phyloP scores from a whole-genome alignment of 1,284 basidiomycete genomes.

The Ustilago hordei region DNA sequence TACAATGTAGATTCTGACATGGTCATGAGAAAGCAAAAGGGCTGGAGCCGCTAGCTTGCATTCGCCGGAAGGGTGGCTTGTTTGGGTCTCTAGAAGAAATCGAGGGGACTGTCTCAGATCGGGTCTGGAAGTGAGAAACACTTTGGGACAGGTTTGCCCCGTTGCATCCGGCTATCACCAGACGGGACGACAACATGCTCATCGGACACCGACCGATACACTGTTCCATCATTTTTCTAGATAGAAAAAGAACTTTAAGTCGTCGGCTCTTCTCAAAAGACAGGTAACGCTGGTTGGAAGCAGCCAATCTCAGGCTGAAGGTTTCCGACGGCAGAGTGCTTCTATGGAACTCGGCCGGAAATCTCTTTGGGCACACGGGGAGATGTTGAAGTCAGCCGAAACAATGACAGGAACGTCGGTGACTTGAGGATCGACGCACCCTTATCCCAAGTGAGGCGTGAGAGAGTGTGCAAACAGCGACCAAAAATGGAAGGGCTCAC shows the following conservation, averaged over 20 bases:
- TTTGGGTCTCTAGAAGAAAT: conserved; percentile 15
- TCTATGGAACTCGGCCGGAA: not conserved
- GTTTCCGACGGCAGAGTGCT: conserved; percentile 6
- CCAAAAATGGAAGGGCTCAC: conserved; percentile 3
- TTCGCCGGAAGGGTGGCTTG: not conserved
- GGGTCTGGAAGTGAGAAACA: not conserved
- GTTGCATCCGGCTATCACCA: not conserved
- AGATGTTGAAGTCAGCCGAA: conserved; percentile 24
- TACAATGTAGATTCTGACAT: too few species aligned
- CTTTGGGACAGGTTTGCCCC: not conserved
- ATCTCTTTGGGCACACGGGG: not conserved
- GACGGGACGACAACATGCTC: not conserved
- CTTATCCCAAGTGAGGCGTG: conserved; percentile 2
- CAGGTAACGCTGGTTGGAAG: not conserved
- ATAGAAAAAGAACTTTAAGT: not conserved
- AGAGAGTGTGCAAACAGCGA: not conserved
- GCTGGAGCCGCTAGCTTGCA: not conserved
- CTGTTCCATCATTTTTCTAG: not conserved
- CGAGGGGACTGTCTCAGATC: conserved; percentile 14
- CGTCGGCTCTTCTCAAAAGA: too few species aligned
- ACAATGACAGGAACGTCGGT: conserved; percentile 17
- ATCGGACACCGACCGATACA: not conserved
- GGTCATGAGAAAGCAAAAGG: not conserved
- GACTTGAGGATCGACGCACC: conserved; percentile 10
- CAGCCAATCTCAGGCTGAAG: not conserved